Evolutionary conservation across 202 grass and related monocot species (phyloP).

Genomic region (Thinopyrum obtusiflorum): DNA sequence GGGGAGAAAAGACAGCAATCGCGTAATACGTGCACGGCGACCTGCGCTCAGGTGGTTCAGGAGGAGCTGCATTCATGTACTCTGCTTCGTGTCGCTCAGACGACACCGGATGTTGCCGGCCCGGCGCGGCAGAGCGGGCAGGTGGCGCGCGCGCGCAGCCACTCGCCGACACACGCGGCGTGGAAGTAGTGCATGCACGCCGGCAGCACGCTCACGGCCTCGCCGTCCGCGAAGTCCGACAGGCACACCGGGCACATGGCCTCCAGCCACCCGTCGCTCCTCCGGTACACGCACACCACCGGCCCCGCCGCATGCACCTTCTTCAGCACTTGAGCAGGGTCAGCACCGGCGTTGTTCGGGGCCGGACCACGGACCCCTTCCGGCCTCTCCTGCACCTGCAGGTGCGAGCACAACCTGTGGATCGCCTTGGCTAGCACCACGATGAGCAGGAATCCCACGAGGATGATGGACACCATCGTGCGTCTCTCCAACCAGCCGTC

Average conservation of each 20-base stretch:
- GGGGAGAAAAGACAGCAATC: too few species aligned
- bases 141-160: slow-evolving; percentile 40
- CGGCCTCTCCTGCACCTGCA: neutral
- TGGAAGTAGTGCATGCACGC: slow-evolving; percentile 60
- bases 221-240: slow-evolving; percentile 40
- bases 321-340: neutral
- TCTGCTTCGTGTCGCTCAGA: neutral
- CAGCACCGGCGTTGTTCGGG: neutral
- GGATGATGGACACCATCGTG: neutral
- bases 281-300: slow-evolving; percentile 12
- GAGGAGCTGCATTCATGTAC: too few species aligned
- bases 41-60: too few species aligned
- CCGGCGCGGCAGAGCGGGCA: slow-evolving; percentile 48
- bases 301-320: neutral
- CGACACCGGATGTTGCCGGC: neutral
- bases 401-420: neutral
- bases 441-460: neutral
- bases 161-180: slow-evolving; percentile 38
- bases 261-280: neutral
- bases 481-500: neutral
- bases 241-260: slow-evolving; percentile 27
- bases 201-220: slow-evolving; percentile 29
- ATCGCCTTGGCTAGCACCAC: neutral
- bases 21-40: too few species aligned
- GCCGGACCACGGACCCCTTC: too few species aligned